These are phyloP conservation scores for Massariosphaeria phaeospora DNA, from an alignment of 495 filamentous ascomycete genomes.

Conservation along the genomic window DNA sequence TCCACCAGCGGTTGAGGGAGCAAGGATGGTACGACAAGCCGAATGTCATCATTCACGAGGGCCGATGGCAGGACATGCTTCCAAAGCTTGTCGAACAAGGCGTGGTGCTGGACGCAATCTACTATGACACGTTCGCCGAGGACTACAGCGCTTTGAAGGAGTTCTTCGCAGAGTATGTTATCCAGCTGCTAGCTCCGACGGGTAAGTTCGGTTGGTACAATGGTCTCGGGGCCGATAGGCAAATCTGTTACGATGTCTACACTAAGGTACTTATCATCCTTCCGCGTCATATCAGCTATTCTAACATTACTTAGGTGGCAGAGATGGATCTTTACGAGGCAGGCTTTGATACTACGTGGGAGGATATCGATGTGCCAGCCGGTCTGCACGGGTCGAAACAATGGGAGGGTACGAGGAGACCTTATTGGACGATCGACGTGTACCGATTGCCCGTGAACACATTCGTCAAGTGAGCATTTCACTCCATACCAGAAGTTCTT, in stretches of 20 bases:
- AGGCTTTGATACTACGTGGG: constrained; percentile 87
- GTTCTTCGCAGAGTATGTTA: constrained; percentile 78
- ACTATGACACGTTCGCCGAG: constrained; percentile 92
- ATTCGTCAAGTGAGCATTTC: constrained; percentile 14
- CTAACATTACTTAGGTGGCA: constrained; percentile 49
- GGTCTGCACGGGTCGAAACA: constrained; percentile 49
- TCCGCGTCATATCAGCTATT: background rate
- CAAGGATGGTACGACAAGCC: constrained; percentile 55
- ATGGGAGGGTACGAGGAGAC: constrained; percentile 78
- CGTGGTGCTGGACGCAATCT: constrained; percentile 74
- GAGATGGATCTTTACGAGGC: constrained; percentile 90
- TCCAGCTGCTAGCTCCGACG: constrained; percentile 60
- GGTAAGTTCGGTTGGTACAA: constrained; percentile 91
- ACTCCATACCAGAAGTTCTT: too few species aligned
- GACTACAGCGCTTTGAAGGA: constrained; percentile 69
- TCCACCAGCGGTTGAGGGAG: constrained; percentile 60
- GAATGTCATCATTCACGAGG: constrained; percentile 58
- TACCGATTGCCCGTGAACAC: constrained; percentile 57
- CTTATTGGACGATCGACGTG: constrained; percentile 80
- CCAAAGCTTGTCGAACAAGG: constrained; percentile 59
- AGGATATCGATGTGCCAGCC: constrained; percentile 64
- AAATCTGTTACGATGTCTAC: constrained; percentile 94
- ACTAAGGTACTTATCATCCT: constrained; percentile 49
- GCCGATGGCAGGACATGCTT: constrained; percentile 74
- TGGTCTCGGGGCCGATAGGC: constrained; percentile 85